Base-by-base conservation (phyloP, 1,284 basidiomycete species). In the Cryptococcus sp. region DNA sequence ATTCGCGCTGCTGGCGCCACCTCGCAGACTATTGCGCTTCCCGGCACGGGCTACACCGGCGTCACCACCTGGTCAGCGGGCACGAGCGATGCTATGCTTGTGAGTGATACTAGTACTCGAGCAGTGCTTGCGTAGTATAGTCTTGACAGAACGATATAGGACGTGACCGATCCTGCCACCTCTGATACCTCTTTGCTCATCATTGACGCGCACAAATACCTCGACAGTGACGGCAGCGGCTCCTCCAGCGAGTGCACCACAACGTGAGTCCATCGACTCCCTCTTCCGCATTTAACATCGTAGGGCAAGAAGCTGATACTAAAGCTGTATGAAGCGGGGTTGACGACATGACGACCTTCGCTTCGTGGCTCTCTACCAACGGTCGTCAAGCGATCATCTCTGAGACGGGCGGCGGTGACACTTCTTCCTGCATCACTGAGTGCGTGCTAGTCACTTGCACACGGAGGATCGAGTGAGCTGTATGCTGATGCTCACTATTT, bases 141-240 rank as follows among this genome's bases (percentile, higher is more conserved):
- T 15, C n/a, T n/a, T 16, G 22, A 22, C 11, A 16, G 2, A 19
- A n/a, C n/a, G 19, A 11, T 13, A 15, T 42, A 67, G 65, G 75
- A 77, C 60, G 80, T 86, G 57, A 85, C 82, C 0, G 84, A 86
- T 69, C 83, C 84, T n/a, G 77, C 78, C 39, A 82, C 83, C 41
- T 79, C 75, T 1, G 78, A 70, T 70, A 83, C 83, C 35, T 64
- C 63, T 4, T 52, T 62, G 70, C 79, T 86, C 38, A 73, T 86
- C 66, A 83, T 86, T 64, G 85, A 86, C 80, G 83, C 85, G 4
- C 84, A 85, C 80, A 83, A 85, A 73, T 86, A 86, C 73, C 82
- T 85, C 61, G 85, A 86, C 71, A 78, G 77, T 54, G 84, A 85
- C 71, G 84, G 84, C 71, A 82, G 81, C 43, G 85, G 85, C 50